phyloP scores from a whole-genome alignment of 2,329 filamentous ascomycete species.

The Pseudopithomyces chartarum region DNA sequence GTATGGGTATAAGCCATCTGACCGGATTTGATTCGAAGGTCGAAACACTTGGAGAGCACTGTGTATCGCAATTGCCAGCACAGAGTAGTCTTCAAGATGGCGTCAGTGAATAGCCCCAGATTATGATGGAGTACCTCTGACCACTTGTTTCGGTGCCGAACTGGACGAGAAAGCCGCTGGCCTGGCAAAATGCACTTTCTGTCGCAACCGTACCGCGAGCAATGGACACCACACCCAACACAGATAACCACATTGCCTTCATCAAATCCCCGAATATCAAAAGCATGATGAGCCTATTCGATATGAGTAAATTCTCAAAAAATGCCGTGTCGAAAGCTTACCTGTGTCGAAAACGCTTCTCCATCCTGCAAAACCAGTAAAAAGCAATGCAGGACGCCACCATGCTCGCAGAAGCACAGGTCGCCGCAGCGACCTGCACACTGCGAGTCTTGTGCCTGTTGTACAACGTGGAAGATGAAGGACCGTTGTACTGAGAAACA shows the following conservation, averaged over 20 bases:
- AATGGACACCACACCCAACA: conserved; percentile 67
- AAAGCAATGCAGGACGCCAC: conserved; percentile 61
- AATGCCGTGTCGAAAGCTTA: conserved; percentile 44
- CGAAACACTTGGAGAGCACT: conserved; percentile 73
- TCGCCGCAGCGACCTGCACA: conserved; percentile 42
- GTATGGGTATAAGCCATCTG: conserved; percentile 71
- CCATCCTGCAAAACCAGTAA: conserved; percentile 77
- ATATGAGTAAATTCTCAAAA: background rate
- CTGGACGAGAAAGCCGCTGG: conserved; percentile 70
- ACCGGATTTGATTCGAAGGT: conserved; percentile 51
- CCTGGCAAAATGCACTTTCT: conserved; percentile 65
- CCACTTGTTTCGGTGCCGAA: conserved; percentile 69
- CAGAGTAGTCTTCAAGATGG: conserved; percentile 62
- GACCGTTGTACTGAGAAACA: conserved; percentile 6
- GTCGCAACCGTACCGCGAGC: conserved; percentile 56
- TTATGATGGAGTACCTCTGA: conserved; percentile 33
- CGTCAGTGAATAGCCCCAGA: conserved; percentile 4
- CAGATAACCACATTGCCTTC: conserved; percentile 70
- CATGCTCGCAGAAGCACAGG: conserved; percentile 58
- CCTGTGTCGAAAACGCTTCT: conserved; percentile 75
- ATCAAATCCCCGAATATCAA: conserved; percentile 74
- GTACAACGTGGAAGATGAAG: conserved; percentile 14
- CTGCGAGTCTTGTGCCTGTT: conserved; percentile 24
- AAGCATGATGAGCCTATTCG: conserved; percentile 70
- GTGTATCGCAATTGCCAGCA: conserved; percentile 75